Percentiles rank a stretch among this genome's conserved stretches.
Conservation (phyloP, 1,139 yeast genomes). For the Pichia sp. region DNA sequence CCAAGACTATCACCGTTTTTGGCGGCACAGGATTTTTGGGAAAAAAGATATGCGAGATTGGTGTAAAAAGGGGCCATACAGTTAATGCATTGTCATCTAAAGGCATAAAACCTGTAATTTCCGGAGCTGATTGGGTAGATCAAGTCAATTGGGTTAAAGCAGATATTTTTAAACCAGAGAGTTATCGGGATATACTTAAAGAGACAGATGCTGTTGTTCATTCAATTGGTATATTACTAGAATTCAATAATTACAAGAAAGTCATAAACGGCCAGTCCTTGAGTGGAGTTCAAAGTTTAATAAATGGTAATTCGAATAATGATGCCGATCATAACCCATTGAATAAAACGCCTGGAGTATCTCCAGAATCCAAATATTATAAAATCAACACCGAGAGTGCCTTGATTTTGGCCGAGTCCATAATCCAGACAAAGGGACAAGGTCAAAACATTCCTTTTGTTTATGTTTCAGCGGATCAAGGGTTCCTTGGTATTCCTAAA, state of each 20-base stretch:
- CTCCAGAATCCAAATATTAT: conserved; percentile 36
- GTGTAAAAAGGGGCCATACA: conserved; percentile 50
- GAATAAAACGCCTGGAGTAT: conserved; percentile 27
- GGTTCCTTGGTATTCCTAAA: conserved; percentile 56
- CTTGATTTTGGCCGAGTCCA: conserved; percentile 50
- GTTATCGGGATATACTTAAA: conserved; percentile 40
- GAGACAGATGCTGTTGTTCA: conserved; percentile 70
- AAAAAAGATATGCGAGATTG: conserved; percentile 58
- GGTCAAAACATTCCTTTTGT: conserved; percentile 39
- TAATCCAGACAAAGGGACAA: conserved; percentile 25
- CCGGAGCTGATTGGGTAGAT: conserved; percentile 37
- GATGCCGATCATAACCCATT: conserved; percentile 36
- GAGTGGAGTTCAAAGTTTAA: too few relatives aligned
- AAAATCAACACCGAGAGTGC: conserved; percentile 68
- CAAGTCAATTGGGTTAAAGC: conserved; percentile 65
- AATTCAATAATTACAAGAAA: conserved; percentile 23
- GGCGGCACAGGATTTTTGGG: conserved; percentile 88
- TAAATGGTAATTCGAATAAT: too few relatives aligned
- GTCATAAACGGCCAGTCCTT: background rate
- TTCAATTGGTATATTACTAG: conserved; percentile 67
- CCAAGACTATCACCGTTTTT: conserved; percentile 45
- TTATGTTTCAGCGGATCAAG: conserved; percentile 73
- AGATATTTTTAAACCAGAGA: conserved; percentile 55
- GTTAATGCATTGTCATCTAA: conserved; percentile 53
- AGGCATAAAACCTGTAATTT: conserved; percentile 43